Base-by-base conservation (phyloP, 306 rosid genomes). In the Calophaca sinica region DNA sequence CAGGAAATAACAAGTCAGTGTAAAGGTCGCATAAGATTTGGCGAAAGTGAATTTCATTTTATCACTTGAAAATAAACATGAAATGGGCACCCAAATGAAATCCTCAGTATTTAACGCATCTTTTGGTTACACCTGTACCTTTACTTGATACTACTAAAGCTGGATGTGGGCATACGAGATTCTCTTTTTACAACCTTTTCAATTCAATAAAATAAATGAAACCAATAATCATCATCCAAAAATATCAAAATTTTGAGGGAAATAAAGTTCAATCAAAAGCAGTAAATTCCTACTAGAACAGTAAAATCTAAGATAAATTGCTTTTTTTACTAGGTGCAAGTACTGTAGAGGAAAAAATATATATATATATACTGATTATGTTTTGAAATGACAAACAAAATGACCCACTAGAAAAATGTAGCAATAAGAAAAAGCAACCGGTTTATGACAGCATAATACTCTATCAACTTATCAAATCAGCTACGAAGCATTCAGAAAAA, bases 171-270 rank as follows among this genome's bases (percentile, higher is more conserved):
- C 20, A 55, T 13, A 67, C 45, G 31, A 13, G 9, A 15, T 32
- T 48, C 39, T 11, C 61, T 32, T 42, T 42, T 63, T 41, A 41
- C 33, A 14, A 11, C 31, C 60, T 55, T 20, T 31, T 9, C 54
- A 45, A 15, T 45, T n/a, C 26, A 51, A 68, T 36, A 68, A 20
- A 42, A 11, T 46, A 77, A 33, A 42, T 39, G 11, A 20, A 45
- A 20, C 26, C 26, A 20, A 33, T 52, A 13, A 49, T 68, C 73
- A 70, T 11, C 75, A 70, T 53, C 64, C 51, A 54, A 28, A 65
- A 46, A 65, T 13, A 54, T 42, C 31, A 28, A 52, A 64, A 4
- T 14, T 54, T 4, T 32, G 45, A 42, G 49, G 29, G n/a, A 50
- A 55, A 54, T 10, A 0, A 51, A 26, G 45, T 52, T 60, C 63